These are phyloP conservation scores for Podaxis sp. DNA, from an alignment of 768 basidiomycete species.

Conservation along the genomic window DNA sequence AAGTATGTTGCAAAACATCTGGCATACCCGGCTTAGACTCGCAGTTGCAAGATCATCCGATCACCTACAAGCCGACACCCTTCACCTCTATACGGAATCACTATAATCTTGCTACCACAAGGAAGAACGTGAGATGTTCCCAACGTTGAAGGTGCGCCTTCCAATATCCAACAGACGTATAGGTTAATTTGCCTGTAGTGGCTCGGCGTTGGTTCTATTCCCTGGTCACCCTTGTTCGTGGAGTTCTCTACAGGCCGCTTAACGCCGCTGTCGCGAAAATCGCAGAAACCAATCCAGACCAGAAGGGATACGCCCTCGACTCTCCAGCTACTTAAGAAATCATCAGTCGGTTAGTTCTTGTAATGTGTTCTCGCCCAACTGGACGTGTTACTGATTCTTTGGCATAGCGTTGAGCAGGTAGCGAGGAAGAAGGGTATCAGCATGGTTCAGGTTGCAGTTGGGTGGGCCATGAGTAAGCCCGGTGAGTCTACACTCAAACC, in stretches of 20 bases:
- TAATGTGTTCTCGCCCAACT: not conserved
- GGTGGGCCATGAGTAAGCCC: slow-evolving; percentile 44
- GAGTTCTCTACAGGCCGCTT: slow-evolving; percentile 43
- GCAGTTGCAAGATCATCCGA: slow-evolving; percentile 46
- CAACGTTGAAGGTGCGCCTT: slow-evolving; percentile 41
- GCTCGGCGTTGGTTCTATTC: slow-evolving; percentile 51
- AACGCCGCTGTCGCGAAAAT: slow-evolving; percentile 32
- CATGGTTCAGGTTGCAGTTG: slow-evolving; percentile 55
- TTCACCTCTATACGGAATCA: slow-evolving; percentile 72
- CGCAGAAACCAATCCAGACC: slow-evolving; percentile 27
- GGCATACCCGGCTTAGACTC: not conserved
- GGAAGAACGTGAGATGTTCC: slow-evolving; percentile 61
- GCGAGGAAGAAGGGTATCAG: slow-evolving; percentile 44
- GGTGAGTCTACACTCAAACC: slow-evolving; percentile 16
- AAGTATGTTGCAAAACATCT: slow-evolving; percentile 26
- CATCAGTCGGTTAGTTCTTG: slow-evolving; percentile 26
- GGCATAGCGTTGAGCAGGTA: slow-evolving; percentile 45
- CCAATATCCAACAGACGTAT: no score
- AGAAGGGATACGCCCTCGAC: slow-evolving; percentile 17
- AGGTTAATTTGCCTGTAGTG: slow-evolving; percentile 22
- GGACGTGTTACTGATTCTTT: not conserved
- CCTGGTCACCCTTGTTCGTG: slow-evolving; percentile 58
- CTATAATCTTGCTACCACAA: slow-evolving; percentile 55
- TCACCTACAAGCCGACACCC: slow-evolving; percentile 48
- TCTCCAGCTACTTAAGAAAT: slow-evolving; percentile 28